Base-by-base conservation (phyloP, 2,329 filamentous ascomycete species). In the Cladosporium sp. region DNA sequence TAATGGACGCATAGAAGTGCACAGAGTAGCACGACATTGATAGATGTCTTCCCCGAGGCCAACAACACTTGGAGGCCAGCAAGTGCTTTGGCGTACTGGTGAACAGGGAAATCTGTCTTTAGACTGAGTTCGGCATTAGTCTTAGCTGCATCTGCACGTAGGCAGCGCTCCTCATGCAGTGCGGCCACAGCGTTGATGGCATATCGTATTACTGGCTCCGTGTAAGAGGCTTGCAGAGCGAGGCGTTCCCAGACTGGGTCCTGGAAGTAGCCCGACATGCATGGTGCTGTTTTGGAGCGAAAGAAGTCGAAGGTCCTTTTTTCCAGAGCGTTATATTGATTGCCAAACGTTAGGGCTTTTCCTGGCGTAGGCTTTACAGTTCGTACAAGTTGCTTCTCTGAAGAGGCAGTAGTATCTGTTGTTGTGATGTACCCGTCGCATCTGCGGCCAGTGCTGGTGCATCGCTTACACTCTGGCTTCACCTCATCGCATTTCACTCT, bases 401-500 rank as follows among this genome's bases (percentile, higher is more conserved):
- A 58, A 32, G 30, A 16, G 7, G 4, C 26, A 46, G 30, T 39
- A 46, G 30, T 61, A 64, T 69, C 66, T 34, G 65, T 61, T 48
- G 64, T 65, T 14, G 63, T 49, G 23, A 66, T 70, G 63, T 88
- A 87, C 65, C 85, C 85, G 71, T 87, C 85, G n/a, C 62, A 64
- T 16, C n/a, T 49, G 28, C 62, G 34, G 16, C 62, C 53, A 1
- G 62, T 58, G 18, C 39, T 58, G 4, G 39, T 51, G 21, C 60
- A 63, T 18, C 60, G 34, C 23, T 30, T 39, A 30, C 62, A 58
- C 14, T 36, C 39, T 5, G 56, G 62, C n/a, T 58, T 58, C 2
- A 46, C 76, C 74, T 87, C 85, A 67, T 86, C 84, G 72, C 85
- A 87, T 72, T 86, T 86, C 62, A 86, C 81, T 65, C 84, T 83